Base-by-base conservation (phyloP, 1,284 basidiomycete genomes). In the Pseudomicrostroma phylloplanum region DNA sequence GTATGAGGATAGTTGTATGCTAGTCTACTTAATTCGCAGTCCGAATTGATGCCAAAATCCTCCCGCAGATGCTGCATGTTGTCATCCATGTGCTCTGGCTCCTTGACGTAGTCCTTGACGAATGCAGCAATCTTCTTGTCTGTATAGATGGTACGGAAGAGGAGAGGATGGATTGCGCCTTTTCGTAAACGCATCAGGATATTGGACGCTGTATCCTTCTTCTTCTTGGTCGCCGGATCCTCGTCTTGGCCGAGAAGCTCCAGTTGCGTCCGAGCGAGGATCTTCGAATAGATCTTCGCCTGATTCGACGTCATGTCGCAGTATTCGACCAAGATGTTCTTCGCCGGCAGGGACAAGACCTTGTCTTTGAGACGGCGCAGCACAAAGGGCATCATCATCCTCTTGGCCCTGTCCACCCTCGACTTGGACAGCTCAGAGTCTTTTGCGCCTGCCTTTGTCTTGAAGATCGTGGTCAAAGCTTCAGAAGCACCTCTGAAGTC, bases 301-400 rank as follows among this genome's bases (percentile, higher is more conserved):
- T 99, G 96, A 7, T 88, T 80, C 2, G 85, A 78, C 0, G 91
- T 93, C 90, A 97, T 91, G 25, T 89, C 87, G 81, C 96, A 98
- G 86, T 90, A 91, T 74, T 94, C 90, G 66, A 96, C 90, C 21
- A 87, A 86, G 77, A 96, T 92, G 8, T 86, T 88, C 82, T 98
- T 98, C 66, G 88, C 87, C 0, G 93, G 92, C 19, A 99, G 85
- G 73, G 88, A 88, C 41, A 98, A 83, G 1, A 99, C 94, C 86
- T 94, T 78, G 6, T 65, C 62, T 81, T 99, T 99, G 68, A 93
- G 86, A 56, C 96, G 86, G 23, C 96, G 89, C 21, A 99, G 84
- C 30, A 98, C 93, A 78, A 99, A 99, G 0, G 96, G 96, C 17
- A 91, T 93, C 88, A 99, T 92, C 92, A 99, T 96, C 79, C 90